Base-by-base conservation (phyloP, 2,329 filamentous ascomycete species). In the Gaeumannomyces sp. region DNA sequence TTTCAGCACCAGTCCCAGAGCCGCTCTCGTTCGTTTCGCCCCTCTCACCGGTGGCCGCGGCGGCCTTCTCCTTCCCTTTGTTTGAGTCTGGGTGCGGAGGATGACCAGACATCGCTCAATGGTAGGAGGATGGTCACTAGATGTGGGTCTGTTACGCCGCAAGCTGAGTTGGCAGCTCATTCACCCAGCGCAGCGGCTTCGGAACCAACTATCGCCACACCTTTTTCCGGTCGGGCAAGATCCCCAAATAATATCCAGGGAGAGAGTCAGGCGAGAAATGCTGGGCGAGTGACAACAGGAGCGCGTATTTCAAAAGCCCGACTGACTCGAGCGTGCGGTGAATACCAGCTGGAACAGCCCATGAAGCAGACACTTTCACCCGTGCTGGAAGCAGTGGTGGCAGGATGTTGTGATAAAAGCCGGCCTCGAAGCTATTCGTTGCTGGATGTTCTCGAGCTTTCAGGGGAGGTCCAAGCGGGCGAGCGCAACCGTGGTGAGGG, bases 31-130 rank as follows among this genome's bases (percentile, higher is more conserved):
- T 19, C 38, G 25, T 22, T 3, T 27, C 33, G 16, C n/a, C 59
- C 7, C 33, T 14, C 8, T 19, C 38, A 25, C 33, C 3, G 2
- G 22, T 38, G 59, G 33, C 19, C 4, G 33, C 22, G 8, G 27
- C 45, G 33, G 59, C 59, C 59, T 61, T 61, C 19, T 28, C 62
- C 38, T 64, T 65, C 58, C 62, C 57, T 16, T 58, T 59, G 22
- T 25, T n/a, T n/a, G 59, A 4, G 45, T n/a, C 45, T n/a, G 13
- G 45, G 6, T 53, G 45, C 22, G 45, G 10, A 11, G 19, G 19
- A n/a, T 53, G 22, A n/a, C 22, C 45, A 10, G 45, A 53, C 45
- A 53, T 53, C 3, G 45, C 16, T 50, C 1, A n/a, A 19, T n/a
- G 45, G 45, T 8, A 50, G 7, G 45, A 13, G 11, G 16, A 50